Evolutionary conservation across 2,329 filamentous ascomycete genomes (phyloP), one percentile per base, ranked within the genome.

Genomic region (Botrytis tulipae): DNA sequence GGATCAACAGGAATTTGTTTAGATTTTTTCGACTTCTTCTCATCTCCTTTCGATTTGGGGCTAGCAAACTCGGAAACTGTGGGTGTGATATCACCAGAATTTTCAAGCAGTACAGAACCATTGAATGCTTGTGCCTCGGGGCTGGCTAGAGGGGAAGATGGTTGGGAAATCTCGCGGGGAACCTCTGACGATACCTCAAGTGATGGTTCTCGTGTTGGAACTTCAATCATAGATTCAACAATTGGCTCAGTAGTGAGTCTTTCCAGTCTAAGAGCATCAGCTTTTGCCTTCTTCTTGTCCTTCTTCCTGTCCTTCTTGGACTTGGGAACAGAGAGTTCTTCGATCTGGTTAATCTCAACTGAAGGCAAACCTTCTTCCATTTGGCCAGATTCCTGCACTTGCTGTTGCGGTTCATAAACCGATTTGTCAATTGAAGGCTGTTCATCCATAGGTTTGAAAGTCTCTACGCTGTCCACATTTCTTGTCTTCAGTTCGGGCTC

Each of bases 271-370:
- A 42, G n/a, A 40, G 22, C 22, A 6, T 44, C 22, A 70, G 60
- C 20, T 35, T 54, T 54, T 46, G 59, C 70, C 29, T 62, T 51
- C 35, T 66, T 42, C 20, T 42, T 20, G 16, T 71, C 70, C 20
- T 46, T 78, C 71, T 76, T 78, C 75, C 74, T 77, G 32, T 76
- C 70, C 42, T 76, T 77, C 68, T 76, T 77, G 32, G 75, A 77
- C 42, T 72, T 75, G 9, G 70, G 44, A 6, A 68, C 29, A 25
- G 70, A 73, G 44, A 73, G 72, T 29, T 73, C 73, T 59, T 75
- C 62, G n/a, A 67, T 69, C 54, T 29, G 37, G 57, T 71, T 65
- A 37, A 59, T 44, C 16, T 74, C 72, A 48, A 25, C 67, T 54
- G 70, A 57, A 9, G 42, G 65, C 29, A 59, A 25, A 42, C 14